Evolutionary conservation across 2,329 filamentous ascomycete genomes (phyloP), one percentile per base, ranked within the genome.

Genomic region (Penicillium thymicola): DNA sequence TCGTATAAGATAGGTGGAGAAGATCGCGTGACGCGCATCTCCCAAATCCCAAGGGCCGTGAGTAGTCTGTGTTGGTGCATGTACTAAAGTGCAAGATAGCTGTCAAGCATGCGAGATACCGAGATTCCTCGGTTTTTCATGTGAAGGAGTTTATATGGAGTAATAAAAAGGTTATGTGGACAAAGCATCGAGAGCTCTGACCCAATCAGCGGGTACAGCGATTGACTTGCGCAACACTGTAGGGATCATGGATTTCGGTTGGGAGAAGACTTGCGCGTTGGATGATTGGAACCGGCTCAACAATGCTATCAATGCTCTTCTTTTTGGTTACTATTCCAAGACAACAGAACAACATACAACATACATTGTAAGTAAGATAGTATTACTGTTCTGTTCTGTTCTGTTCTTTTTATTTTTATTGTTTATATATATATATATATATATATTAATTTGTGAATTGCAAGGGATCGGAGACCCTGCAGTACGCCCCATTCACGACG

Each of bases 101-200:
- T 60, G 61, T 63, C 60, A 61, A 63, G 60, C 57, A 61, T 62
- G 63, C 59, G 38, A 64, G 61, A 62, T 59, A 60, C 55, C 58
- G 60, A 27, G 40, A 34, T 46, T 49, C 40, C 51, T 30, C 55
- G 55, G 54, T 40, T 61, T 21, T 64, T 64, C 59, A 66, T 60
- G 62, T 63, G 63, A 63, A 55, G 41, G 16, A 9, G 6, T n/a
- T 2, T n/a, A 9, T n/a, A 18, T 9, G n/a, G n/a, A 37, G 36
- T n/a, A 32, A 34, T 5, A 37, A 37, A 51, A 52, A 59, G 32
- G 50, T 46, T 60, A 37, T 30, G 41, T 30, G 40, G 54, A 44
- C 11, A 45, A 16, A 32, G 14, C 25, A 57, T 53, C 13, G 28
- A 47, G 37, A 16, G 42, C 42, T 32, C 13, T 36, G 27, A 37